Base-by-base conservation (phyloP, 2,329 filamentous ascomycete genomes). In the Aspergillus sp. region DNA sequence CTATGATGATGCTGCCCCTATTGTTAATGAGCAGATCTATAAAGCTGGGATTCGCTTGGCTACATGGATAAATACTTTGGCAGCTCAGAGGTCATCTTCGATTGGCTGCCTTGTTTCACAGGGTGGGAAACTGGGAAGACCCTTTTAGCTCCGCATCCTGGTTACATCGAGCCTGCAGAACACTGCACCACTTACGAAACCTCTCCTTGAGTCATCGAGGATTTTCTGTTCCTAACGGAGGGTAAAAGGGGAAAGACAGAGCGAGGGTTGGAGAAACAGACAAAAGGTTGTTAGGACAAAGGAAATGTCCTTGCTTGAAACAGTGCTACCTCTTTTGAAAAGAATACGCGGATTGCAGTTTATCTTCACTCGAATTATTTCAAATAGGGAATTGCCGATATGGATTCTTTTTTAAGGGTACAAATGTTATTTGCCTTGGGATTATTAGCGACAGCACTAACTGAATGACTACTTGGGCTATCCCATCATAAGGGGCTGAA, bases 41-140 rank as follows among this genome's bases (percentile, higher is more conserved):
- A 56, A 53, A 45, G 58, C 50, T 47, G 56, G 56, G 5, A 34
- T 58, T 23, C 50, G 56, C 40, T 48, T 58, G 20, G 56, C 56
- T n/a, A 47, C 25, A 10, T 57, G 54, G 56, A 11, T 57, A 20
- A 55, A 58, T 25, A 16, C 42, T 13, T 29, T 45, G 13, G 42
- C 42, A 14, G 42, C 42, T 10, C 10, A 45, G 42, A 45, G 19
- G 19, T 2, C 41, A 43, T 32, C 29, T 32, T 32, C 13, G 13
- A 32, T 13, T 6, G 13, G 29, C 40, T 42, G 19, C 40, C 40
- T 42, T 42, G 40, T 20, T 42, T 6, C 40, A 42, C 40, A 42
- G 40, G 16, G 40, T 42, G 16, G 40, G 16, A 42, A 20, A 20
- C 40, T 42, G 19, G 40, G 40, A 19, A 42, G 16, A 42, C 17